phyloP scores from a whole-genome alignment of 129 eudicot species.

The Smallanthus sonchifolius region DNA sequence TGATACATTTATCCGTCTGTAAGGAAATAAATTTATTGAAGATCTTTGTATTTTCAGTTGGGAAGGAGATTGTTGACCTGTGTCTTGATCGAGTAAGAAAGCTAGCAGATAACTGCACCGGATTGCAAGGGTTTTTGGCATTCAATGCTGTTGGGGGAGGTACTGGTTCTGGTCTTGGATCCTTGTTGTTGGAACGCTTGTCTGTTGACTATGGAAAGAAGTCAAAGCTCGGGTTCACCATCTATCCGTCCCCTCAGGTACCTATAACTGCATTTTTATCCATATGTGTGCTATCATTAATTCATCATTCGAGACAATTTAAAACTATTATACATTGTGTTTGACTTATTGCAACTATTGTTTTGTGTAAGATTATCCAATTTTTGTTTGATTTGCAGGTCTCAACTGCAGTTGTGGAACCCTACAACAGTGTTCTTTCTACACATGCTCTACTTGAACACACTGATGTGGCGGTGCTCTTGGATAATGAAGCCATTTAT shows the following conservation, averaged over 20 bases:
- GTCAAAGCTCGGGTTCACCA: constrained; percentile 98
- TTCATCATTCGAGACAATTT: not conserved
- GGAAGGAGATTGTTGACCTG: constrained; percentile 88
- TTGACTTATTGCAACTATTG: not conserved
- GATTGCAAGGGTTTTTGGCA: constrained; percentile 93
- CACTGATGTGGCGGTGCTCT: constrained; percentile 77
- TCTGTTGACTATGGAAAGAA: constrained; percentile 98
- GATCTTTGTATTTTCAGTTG: constrained; percentile 45
- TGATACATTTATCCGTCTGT: not conserved
- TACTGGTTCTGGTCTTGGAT: constrained; percentile 98
- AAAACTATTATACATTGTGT: not conserved
- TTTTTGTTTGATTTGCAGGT: constrained; percentile 37
- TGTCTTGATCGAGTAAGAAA: constrained; percentile 93
- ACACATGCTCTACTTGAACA: constrained; percentile 89
- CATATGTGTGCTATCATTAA: not conserved
- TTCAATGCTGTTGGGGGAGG: constrained; percentile 99
- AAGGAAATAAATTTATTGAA: not conserved
- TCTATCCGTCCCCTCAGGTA: constrained; percentile 99
- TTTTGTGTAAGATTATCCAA: not conserved
- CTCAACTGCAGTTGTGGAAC: constrained; percentile 90
- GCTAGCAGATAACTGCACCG: constrained; percentile 97
- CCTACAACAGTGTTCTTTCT: constrained; percentile 88
- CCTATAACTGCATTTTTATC: constrained; percentile 3
- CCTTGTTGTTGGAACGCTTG: constrained; percentile 86
- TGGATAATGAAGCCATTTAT: constrained; percentile 89